phyloP scores from a whole-genome alignment of 2,329 filamentous ascomycete genomes.

The Diplodia seriata region DNA sequence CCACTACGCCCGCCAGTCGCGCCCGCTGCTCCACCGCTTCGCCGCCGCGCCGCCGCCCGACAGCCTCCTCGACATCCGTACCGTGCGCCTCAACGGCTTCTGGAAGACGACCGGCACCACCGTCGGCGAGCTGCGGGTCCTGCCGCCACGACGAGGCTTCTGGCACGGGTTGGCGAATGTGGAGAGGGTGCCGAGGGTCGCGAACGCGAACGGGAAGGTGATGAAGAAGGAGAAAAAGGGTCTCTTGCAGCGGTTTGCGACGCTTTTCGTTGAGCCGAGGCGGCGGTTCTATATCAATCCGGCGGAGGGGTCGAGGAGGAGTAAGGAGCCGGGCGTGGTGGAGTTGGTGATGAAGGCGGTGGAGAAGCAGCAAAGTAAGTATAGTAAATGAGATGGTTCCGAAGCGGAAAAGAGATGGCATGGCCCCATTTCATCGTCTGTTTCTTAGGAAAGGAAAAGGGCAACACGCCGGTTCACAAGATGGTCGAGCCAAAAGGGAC shows the following conservation, averaged over 20 bases:
- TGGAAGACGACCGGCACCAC: constrained; percentile 41
- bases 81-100: constrained; percentile 45
- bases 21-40: constrained; percentile 41
- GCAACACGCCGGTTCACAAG: not conserved
- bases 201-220: not conserved
- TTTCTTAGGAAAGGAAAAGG: not conserved
- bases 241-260: not conserved
- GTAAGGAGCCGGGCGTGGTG: constrained; percentile 16
- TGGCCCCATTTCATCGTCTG: too few relatives aligned
- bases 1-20: constrained; percentile 39
- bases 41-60: constrained; percentile 36
- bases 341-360: constrained; percentile 24
- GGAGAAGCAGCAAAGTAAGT: not conserved
- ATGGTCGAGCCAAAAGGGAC: not conserved
- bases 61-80: constrained; percentile 46
- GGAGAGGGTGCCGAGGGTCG: constrained; percentile 15
- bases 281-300: constrained; percentile 15
- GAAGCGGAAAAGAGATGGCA: not conserved
- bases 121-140: constrained; percentile 42
- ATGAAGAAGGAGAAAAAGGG: not conserved
- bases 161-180: not conserved
- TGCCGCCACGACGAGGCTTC: not conserved
- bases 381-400: not conserved
- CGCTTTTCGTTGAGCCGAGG: constrained; percentile 10
- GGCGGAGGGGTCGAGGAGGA: constrained; percentile 11